Base-by-base conservation (phyloP, 1,284 basidiomycete genomes). In the Thelephora terrestris region DNA sequence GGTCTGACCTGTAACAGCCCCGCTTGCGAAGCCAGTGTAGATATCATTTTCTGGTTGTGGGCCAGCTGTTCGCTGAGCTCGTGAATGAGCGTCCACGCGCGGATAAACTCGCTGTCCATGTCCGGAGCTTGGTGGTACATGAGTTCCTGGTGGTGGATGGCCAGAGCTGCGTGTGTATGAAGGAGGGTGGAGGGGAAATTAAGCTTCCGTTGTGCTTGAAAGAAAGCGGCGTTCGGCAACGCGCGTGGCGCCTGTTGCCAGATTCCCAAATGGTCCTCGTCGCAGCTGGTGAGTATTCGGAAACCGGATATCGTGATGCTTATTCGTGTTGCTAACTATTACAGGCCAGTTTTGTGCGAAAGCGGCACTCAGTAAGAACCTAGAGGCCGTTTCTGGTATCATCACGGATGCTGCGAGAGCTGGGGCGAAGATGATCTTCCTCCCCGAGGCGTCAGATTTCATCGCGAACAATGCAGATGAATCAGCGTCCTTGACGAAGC, bases 51-150 rank as follows among this genome's bases (percentile, higher is more conserved):
- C 47, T 91, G 78, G 67, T 98, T 98, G 55, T 81, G 79, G 1
- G 80, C 74, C 50, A 97, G 80, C 69, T 98, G 94, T 40, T 92
- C 88, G 65, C 78, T 76, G 57, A 93, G 76, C 59, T 93, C 89
- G 55, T 80, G 77, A 6, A 93, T 76, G 49, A 93, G 74, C 51
- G 83, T 78, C 81, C 85, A 91, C 52, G 87, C 74, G 24, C 82
- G 74, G 40, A 81, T 60, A 50, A 91, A 62, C 56, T 93, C 89
- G 53, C 70, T 74, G 56, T 92, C 88, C 71, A 83, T 74, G 60
- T 67, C 64, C 21, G 20, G 20, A 23, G 20, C 21, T 55, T 62
- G 58, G 51, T 55, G 54, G 47, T 66, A 63, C 67, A 67, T 67
- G 48, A 50, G 24, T 21, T 9, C 34, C 5, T 23, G 38, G 27